Evolutionary conservation across 2,329 filamentous ascomycete species (phyloP).

Genomic region (Magnaporthiopsis poae): DNA sequence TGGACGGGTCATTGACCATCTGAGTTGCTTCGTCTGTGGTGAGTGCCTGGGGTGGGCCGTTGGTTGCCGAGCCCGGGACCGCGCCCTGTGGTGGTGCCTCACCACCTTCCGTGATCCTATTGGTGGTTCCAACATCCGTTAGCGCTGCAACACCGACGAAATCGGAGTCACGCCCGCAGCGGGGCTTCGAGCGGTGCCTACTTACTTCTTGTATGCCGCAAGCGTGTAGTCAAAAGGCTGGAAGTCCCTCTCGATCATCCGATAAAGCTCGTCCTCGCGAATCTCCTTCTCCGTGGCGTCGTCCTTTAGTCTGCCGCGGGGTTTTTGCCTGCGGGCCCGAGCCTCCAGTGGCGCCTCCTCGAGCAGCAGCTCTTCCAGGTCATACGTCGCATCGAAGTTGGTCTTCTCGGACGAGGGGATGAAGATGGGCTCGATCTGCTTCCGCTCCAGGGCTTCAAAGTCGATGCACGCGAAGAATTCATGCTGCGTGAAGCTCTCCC

Average conservation of each 20-base stretch:
- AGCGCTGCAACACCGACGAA: background rate
- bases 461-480: constrained; percentile 83
- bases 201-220: constrained; percentile 59
- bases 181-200: constrained; percentile 30
- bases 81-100: constrained; percentile 15
- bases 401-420: constrained; percentile 93
- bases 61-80: background rate
- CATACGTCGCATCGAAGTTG: constrained; percentile 97
- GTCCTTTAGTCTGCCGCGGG: constrained; percentile 79
- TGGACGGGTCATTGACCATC: constrained; percentile 14
- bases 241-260: constrained; percentile 88
- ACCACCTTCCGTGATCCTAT: constrained; percentile 15
- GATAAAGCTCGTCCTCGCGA: constrained; percentile 83
- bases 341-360: constrained; percentile 94
- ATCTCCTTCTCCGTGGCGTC: constrained; percentile 94
- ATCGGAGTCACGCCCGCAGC: background rate
- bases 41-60: constrained; percentile 32
- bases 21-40: constrained; percentile 41
- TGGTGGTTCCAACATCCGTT: background rate
- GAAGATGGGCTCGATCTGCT: constrained; percentile 84
- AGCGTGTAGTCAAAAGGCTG: constrained; percentile 90
- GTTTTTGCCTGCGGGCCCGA: constrained; percentile 83
- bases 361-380: constrained; percentile 82
- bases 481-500: constrained; percentile 75
- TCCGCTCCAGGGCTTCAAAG: constrained; percentile 73